Evolutionary conservation across 257 asterid genomes (phyloP).

Genomic region (Solanum paucissectum): DNA sequence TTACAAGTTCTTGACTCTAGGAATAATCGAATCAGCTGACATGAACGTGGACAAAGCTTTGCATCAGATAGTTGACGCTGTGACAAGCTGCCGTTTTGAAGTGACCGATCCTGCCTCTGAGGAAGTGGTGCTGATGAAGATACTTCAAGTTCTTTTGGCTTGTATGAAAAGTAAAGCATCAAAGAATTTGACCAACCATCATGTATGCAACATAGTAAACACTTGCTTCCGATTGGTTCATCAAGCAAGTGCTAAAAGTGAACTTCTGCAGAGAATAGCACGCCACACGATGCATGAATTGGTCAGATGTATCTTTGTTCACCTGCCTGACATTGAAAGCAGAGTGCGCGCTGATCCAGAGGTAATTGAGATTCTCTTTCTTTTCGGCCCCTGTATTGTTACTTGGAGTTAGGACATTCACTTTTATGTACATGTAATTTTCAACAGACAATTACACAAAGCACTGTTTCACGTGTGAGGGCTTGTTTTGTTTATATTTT

Average conservation of each 20-base stretch:
- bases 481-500: not conserved
- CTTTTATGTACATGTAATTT: not conserved
- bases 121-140: slow-evolving; percentile 94
- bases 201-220: slow-evolving; percentile 83
- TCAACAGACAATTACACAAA: not conserved
- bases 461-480: not conserved
- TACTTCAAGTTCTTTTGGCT: slow-evolving; percentile 93
- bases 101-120: slow-evolving; percentile 98
- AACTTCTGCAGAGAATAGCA: slow-evolving; percentile 72
- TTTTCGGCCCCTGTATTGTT: not conserved
- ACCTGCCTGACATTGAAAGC: slow-evolving; percentile 48
- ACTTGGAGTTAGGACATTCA: not conserved
- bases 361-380: slow-evolving; percentile 23
- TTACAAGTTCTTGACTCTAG: slow-evolving; percentile 73
- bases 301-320: slow-evolving; percentile 70
- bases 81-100: slow-evolving; percentile 96
- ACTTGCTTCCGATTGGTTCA: slow-evolving; percentile 87
- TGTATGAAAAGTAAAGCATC: slow-evolving; percentile 92
- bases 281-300: slow-evolving; percentile 96
- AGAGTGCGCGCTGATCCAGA: slow-evolving; percentile 20
- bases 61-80: slow-evolving; percentile 82
- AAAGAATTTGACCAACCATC: slow-evolving; percentile 60
- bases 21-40: slow-evolving; percentile 54
- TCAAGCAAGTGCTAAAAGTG: slow-evolving; percentile 92
- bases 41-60: slow-evolving; percentile 70